Conservation (phyloP, 2,329 filamentous ascomycete genomes). For the Phaeosphaeriaceae sp. region DNA sequence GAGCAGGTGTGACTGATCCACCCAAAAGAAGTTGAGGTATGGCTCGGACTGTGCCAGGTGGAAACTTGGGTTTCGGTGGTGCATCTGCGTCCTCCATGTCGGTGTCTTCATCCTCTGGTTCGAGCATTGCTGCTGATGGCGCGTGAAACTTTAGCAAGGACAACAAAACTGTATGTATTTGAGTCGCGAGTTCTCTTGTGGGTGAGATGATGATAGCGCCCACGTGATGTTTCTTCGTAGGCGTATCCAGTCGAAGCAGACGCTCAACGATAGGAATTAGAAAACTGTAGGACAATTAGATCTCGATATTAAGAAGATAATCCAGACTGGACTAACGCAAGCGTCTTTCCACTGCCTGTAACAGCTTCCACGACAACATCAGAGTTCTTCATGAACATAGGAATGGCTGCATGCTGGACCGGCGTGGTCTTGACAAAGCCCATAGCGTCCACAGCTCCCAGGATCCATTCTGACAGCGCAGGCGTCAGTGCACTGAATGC, state of each 20-base stretch:
- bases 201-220: slow-evolving; percentile 91
- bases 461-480: slow-evolving; percentile 79
- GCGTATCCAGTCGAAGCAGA: slow-evolving; percentile 78
- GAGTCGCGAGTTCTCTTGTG: slow-evolving; percentile 87
- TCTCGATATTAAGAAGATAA: not conserved
- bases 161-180: slow-evolving; percentile 83
- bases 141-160: slow-evolving; percentile 83
- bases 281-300: slow-evolving; percentile 58
- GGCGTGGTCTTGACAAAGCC: slow-evolving; percentile 89
- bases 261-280: slow-evolving; percentile 84
- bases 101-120: slow-evolving; percentile 56
- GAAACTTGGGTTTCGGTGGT: slow-evolving; percentile 48
- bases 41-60: slow-evolving; percentile 63
- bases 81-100: slow-evolving; percentile 49
- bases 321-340: slow-evolving; percentile 25
- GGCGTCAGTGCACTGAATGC: slow-evolving; percentile 75
- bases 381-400: slow-evolving; percentile 86
- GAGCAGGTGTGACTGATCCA: slow-evolving; percentile 78
- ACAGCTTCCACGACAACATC: slow-evolving; percentile 86
- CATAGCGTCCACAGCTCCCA: slow-evolving; percentile 83
- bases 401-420: slow-evolving; percentile 91
- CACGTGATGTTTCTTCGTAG: slow-evolving; percentile 87
- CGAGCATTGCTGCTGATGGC: slow-evolving; percentile 73
- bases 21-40: slow-evolving; percentile 83
- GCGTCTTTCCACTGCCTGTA: slow-evolving; percentile 46